phyloP scores from a whole-genome alignment of 2,329 filamentous ascomycete species.

The Colletotrichum tabaci region DNA sequence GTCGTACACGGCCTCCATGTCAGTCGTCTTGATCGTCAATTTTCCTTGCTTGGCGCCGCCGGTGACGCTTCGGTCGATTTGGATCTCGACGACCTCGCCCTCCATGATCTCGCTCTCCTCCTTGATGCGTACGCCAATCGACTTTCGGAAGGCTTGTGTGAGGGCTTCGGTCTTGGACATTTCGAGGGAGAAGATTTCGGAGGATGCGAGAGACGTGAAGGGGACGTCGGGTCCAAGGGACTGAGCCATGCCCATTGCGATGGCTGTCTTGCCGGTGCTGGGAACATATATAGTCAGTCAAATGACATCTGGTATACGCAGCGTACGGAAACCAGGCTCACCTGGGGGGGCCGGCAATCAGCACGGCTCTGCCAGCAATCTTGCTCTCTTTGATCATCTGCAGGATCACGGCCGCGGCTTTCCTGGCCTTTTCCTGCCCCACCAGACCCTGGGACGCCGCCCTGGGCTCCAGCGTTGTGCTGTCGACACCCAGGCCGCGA shows the following conservation, averaged over 20 bases:
- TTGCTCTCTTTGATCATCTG: constrained; percentile 99
- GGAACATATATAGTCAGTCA: constrained; percentile 41
- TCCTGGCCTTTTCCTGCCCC: constrained; percentile 95
- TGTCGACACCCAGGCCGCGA: constrained; percentile 92
- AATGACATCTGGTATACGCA: background rate
- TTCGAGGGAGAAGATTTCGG: constrained; percentile 98
- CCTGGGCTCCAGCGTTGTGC: constrained; percentile 90
- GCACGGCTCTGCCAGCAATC: constrained; percentile 93
- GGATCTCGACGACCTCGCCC: constrained; percentile 98
- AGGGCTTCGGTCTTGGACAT: constrained; percentile 99
- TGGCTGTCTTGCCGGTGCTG: constrained; percentile 97
- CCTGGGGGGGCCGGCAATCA: constrained; percentile 95
- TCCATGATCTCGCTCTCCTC: constrained; percentile 99
- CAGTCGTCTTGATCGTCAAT: constrained; percentile 98
- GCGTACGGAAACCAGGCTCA: constrained; percentile 49
- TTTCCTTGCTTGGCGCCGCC: constrained; percentile 98
- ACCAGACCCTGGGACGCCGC: constrained; percentile 91
- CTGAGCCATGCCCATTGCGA: constrained; percentile 99
- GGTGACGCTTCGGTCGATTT: constrained; percentile 97
- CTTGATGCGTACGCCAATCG: constrained; percentile 97
- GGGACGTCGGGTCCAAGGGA: constrained; percentile 94
- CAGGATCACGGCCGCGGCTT: constrained; percentile 94
- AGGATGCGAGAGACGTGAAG: constrained; percentile 95
- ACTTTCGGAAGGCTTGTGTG: constrained; percentile 98
- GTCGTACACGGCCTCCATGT: constrained; percentile 99